Conservation (phyloP, 2,329 filamentous ascomycete species). For the Cucurbitaria berberidis region DNA sequence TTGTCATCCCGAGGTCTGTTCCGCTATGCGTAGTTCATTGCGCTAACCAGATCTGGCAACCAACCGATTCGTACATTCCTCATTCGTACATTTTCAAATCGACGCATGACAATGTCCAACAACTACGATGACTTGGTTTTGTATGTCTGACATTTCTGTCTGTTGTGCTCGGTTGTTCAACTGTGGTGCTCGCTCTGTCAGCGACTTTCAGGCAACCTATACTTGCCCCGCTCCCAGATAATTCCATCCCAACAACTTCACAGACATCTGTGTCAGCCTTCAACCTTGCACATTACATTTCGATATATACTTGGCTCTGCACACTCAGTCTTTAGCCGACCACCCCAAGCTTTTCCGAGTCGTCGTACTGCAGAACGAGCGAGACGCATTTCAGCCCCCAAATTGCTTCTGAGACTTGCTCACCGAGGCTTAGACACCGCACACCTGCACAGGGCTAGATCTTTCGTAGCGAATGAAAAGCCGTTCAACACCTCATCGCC, state of each 20-base stretch:
- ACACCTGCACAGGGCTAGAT: constrained; percentile 6
- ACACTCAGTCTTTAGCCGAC: not conserved
- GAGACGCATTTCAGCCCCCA: constrained; percentile 7
- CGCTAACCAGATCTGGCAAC: no score
- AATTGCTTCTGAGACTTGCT: constrained; percentile 12
- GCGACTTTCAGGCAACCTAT: not conserved
- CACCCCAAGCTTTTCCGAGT: not conserved
- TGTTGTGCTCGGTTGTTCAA: not conserved
- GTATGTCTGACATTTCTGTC: not conserved
- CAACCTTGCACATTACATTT: not conserved
- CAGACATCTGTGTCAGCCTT: not conserved
- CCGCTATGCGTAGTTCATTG: not conserved
- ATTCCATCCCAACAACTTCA: not conserved
- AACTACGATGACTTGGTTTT: no score
- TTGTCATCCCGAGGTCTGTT: no score
- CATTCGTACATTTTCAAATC: no score
- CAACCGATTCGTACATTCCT: no score
- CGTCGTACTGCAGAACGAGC: not conserved
- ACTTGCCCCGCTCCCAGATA: not conserved
- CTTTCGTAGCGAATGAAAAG: constrained; percentile 3
- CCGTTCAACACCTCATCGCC: constrained; percentile 4
- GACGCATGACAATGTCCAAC: not conserved
- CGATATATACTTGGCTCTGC: not conserved
- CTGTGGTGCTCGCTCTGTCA: not conserved
- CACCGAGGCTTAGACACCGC: constrained; percentile 10